phyloP scores from a whole-genome alignment of 495 filamentous ascomycete genomes.

The Viridothelium virens region DNA sequence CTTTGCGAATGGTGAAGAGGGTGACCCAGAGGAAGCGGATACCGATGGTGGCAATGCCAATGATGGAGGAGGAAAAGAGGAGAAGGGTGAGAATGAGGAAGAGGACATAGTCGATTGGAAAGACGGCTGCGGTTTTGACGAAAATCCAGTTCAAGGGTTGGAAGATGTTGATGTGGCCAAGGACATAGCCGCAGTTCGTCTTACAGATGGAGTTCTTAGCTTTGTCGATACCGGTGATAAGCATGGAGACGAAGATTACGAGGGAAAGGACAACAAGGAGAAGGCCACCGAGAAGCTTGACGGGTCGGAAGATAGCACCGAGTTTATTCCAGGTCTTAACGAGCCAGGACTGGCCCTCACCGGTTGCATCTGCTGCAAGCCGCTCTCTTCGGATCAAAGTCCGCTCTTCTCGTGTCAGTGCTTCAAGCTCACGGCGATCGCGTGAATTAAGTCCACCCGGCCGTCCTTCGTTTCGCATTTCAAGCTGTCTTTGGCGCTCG shows the following conservation, averaged over 20 bases:
- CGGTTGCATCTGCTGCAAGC: slow-evolving; percentile 69
- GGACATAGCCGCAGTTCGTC: slow-evolving; percentile 81
- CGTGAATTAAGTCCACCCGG: slow-evolving; percentile 67
- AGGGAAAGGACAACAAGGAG: slow-evolving; percentile 63
- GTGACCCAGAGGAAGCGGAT: slow-evolving; percentile 93
- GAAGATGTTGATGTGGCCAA: slow-evolving; percentile 86
- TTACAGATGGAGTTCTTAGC: slow-evolving; percentile 91
- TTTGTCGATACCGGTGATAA: slow-evolving; percentile 93
- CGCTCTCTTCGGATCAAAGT: slow-evolving; percentile 86
- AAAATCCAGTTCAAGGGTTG: slow-evolving; percentile 92
- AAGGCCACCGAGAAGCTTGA: slow-evolving; percentile 81
- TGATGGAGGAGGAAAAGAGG: slow-evolving; percentile 77
- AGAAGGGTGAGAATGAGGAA: slow-evolving; percentile 75
- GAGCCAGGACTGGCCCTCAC: slow-evolving; percentile 62
- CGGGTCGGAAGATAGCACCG: slow-evolving; percentile 67
- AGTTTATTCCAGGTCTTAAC: slow-evolving; percentile 67
- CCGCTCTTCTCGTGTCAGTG: slow-evolving; percentile 78
- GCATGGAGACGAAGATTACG: slow-evolving; percentile 80
- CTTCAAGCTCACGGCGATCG: slow-evolving; percentile 80
- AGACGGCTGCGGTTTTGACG: slow-evolving; percentile 69
- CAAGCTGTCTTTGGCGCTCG: slow-evolving; percentile 84
- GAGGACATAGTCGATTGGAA: slow-evolving; percentile 86
- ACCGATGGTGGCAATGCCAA: slow-evolving; percentile 76
- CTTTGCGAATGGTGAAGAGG: slow-evolving; percentile 81
- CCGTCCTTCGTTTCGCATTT: slow-evolving; percentile 74